Percentiles rank a stretch among this genome's conserved stretches.
phyloP scores from a whole-genome alignment of 768 basidiomycete genomes.

The Dioszegia crocea region DNA sequence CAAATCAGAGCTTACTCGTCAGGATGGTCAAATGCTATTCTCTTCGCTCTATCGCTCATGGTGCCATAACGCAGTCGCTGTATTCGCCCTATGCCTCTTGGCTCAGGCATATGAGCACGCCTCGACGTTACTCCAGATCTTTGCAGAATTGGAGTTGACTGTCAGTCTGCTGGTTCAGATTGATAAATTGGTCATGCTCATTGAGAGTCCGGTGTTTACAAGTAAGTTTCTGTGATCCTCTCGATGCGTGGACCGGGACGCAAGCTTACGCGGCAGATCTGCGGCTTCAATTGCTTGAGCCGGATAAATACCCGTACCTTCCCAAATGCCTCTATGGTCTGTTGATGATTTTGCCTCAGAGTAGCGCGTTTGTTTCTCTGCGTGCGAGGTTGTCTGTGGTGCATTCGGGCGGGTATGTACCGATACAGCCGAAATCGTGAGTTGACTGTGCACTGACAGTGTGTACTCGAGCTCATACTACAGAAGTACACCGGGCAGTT shows the following conservation, averaged over 20 bases:
- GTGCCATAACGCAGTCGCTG: slow-evolving; percentile 97
- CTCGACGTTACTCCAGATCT: slow-evolving; percentile 89
- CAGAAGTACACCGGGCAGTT: slow-evolving; percentile 4
- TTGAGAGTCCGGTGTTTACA: slow-evolving; percentile 97
- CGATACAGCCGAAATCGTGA: slow-evolving; percentile 76
- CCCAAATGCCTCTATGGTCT: slow-evolving; percentile 98
- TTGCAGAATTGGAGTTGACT: slow-evolving; percentile 95
- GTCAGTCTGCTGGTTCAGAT: slow-evolving; percentile 91
- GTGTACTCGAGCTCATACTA: neutral
- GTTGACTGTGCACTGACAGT: neutral
- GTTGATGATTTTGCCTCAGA: slow-evolving; percentile 94
- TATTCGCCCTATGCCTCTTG: slow-evolving; percentile 89
- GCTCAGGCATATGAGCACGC: slow-evolving; percentile 99
- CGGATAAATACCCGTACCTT: slow-evolving; percentile 90
- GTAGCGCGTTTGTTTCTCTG: slow-evolving; percentile 89
- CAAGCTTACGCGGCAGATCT: slow-evolving; percentile 42
- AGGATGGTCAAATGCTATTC: slow-evolving; percentile 96
- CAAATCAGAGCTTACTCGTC: slow-evolving; percentile 54
- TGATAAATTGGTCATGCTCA: slow-evolving; percentile 94
- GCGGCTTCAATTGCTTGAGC: slow-evolving; percentile 90
- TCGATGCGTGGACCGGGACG: too few species aligned
- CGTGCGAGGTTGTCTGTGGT: slow-evolving; percentile 91
- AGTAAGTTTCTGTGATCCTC: slow-evolving; percentile 60
- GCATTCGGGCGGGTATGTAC: slow-evolving; percentile 87
- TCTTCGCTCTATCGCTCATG: slow-evolving; percentile 91